Conservation (phyloP, 1,139 yeast genomes). For the Sugiyamaella paludigena region DNA sequence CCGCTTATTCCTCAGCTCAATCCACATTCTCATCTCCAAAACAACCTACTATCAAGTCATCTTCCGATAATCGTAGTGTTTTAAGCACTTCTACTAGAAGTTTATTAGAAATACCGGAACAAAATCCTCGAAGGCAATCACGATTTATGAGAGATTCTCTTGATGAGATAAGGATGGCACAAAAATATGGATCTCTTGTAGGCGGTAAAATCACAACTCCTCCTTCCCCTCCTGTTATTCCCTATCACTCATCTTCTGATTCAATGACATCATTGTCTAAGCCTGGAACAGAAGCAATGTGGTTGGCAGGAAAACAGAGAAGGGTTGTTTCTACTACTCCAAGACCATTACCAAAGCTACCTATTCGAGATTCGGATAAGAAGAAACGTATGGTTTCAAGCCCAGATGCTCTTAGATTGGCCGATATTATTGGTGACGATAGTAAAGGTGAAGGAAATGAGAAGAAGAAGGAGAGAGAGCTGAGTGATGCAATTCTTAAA, state of each 20-base stretch:
- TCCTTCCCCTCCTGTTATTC: too few species aligned
- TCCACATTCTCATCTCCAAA: background rate
- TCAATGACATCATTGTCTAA: constrained; percentile 22
- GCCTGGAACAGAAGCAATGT: constrained; percentile 21
- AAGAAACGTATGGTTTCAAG: constrained; percentile 13
- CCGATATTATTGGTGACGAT: background rate
- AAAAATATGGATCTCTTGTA: constrained; percentile 9
- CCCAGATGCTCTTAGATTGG: constrained; percentile 8
- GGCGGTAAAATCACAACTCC: constrained; percentile 2
- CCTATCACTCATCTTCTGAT: constrained; percentile 14
- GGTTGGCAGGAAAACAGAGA: constrained; percentile 15
- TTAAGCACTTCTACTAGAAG: constrained; percentile 2
- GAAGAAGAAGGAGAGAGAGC: constrained; percentile 13
- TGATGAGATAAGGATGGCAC: background rate
- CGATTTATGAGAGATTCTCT: background rate
- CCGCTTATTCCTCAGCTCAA: background rate
- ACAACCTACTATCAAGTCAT: background rate
- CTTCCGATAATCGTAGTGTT: constrained; percentile 8
- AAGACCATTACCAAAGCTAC: constrained; percentile 19
- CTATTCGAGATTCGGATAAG: constrained; percentile 2
- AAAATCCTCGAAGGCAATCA: background rate
- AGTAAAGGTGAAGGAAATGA: background rate
- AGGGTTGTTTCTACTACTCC: constrained; percentile 8
- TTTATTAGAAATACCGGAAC: background rate
- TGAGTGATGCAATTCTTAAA: constrained; percentile 29